phyloP scores from a whole-genome alignment of 2,329 filamentous ascomycete species.

The Cytospora piceicola region DNA sequence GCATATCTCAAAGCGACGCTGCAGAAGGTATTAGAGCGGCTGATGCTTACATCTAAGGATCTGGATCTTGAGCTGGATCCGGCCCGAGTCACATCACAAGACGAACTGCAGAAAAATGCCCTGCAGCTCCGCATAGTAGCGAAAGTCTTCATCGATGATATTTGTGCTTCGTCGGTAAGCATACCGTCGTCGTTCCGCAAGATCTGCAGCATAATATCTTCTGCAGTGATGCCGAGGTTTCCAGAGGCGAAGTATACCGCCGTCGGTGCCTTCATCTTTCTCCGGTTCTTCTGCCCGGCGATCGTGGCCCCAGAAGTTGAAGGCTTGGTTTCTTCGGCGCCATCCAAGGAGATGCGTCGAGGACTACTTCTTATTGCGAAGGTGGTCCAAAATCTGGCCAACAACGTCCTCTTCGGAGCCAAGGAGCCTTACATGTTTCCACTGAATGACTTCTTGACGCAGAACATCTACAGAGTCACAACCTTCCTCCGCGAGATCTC shows the following conservation, averaged over 20 bases:
- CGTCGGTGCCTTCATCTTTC: constrained; percentile 71
- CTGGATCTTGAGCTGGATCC: constrained; percentile 71
- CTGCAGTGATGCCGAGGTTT: constrained; percentile 65
- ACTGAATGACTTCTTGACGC: constrained; percentile 68
- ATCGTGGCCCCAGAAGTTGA: constrained; percentile 72
- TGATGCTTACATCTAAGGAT: constrained; percentile 69
- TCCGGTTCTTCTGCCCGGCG: constrained; percentile 73
- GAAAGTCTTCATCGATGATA: constrained; percentile 73
- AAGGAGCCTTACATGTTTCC: constrained; percentile 76
- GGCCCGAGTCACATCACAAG: constrained; percentile 59
- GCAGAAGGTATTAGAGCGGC: constrained; percentile 67
- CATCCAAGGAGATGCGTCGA: constrained; percentile 70
- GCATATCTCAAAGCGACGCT: constrained; percentile 66
- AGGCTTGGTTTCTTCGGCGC: constrained; percentile 62
- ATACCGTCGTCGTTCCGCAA: constrained; percentile 68
- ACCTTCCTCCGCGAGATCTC: constrained; percentile 70
- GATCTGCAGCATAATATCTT: constrained; percentile 70
- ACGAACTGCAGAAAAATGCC: constrained; percentile 69
- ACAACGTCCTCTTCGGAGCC: constrained; percentile 72
- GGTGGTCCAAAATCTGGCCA: constrained; percentile 72
- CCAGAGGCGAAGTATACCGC: constrained; percentile 73
- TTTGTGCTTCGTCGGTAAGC: constrained; percentile 63
- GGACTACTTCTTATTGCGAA: constrained; percentile 72
- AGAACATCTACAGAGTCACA: constrained; percentile 70
- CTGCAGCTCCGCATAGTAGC: constrained; percentile 68